These are phyloP conservation scores for Tricholoma furcatifolium DNA, from an alignment of 768 basidiomycete genomes.

Conservation along the genomic window DNA sequence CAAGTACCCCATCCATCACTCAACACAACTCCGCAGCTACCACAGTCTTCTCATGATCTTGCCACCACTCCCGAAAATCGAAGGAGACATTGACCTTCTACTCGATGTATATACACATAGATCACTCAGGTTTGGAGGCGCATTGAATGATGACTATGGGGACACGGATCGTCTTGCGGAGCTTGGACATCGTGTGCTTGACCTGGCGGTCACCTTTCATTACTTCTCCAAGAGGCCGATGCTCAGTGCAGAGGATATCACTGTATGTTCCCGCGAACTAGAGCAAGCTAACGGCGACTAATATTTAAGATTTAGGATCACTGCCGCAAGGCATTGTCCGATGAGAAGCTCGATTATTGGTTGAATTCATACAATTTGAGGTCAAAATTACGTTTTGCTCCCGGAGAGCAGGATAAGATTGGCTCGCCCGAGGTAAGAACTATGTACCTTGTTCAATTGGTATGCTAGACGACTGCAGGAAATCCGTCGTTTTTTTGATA, in stretches of 20 bases:
- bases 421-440: slow-evolving; percentile 27
- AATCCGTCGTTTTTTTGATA: slow-evolving; percentile 52
- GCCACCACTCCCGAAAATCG: slow-evolving; percentile 55
- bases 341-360: slow-evolving; percentile 47
- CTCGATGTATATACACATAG: slow-evolving; percentile 59
- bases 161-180: slow-evolving; percentile 59
- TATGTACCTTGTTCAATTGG: not conserved
- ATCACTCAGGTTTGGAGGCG: slow-evolving; percentile 30
- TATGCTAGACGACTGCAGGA: slow-evolving; percentile 37
- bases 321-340: slow-evolving; percentile 30
- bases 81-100: slow-evolving; percentile 50
- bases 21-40: not conserved
- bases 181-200: slow-evolving; percentile 53
- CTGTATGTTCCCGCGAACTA: slow-evolving; percentile 31
- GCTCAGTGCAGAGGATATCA: slow-evolving; percentile 39
- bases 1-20: not conserved
- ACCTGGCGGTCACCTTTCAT: slow-evolving; percentile 50
- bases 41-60: slow-evolving; percentile 14
- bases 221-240: slow-evolving; percentile 47
- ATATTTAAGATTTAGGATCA: slow-evolving; percentile 20
- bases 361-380: slow-evolving; percentile 49
- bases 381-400: slow-evolving; percentile 49
- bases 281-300: slow-evolving; percentile 1
- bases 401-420: slow-evolving; percentile 33
- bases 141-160: slow-evolving; percentile 48